These are phyloP conservation scores for Truncatella angustata DNA, from an alignment of 2,329 filamentous ascomycete species.

Conservation along the genomic window DNA sequence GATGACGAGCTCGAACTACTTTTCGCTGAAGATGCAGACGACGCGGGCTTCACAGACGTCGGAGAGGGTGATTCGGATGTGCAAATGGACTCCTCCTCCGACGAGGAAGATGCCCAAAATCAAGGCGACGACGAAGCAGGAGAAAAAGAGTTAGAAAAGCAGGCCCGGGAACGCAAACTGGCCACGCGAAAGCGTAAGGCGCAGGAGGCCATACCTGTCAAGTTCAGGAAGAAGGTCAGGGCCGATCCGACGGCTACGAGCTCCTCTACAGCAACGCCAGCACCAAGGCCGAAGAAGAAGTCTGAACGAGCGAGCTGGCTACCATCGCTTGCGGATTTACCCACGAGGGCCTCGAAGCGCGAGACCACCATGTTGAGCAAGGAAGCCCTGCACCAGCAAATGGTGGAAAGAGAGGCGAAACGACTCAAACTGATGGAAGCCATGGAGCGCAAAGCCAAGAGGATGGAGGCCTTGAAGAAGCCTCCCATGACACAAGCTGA, in stretches of 20 bases:
- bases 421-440: constrained; percentile 67
- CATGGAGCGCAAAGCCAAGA: constrained; percentile 68
- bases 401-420: constrained; percentile 69
- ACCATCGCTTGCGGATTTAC: constrained; percentile 51
- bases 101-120: constrained; percentile 75
- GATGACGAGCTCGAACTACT: constrained; percentile 69
- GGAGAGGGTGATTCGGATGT: constrained; percentile 70
- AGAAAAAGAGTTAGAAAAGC: constrained; percentile 80
- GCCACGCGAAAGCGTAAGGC: constrained; percentile 78
- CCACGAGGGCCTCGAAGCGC: constrained; percentile 57
- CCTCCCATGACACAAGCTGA: constrained; percentile 85
- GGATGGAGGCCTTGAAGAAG: constrained; percentile 71
- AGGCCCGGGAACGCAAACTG: constrained; percentile 65
- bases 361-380: constrained; percentile 59
- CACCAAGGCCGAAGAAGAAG: constrained; percentile 56
- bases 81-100: constrained; percentile 81
- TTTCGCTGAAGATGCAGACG: constrained; percentile 72
- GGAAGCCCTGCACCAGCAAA: constrained; percentile 65
- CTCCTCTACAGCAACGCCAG: constrained; percentile 38
- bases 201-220: constrained; percentile 69
- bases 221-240: constrained; percentile 73
- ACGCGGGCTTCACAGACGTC: constrained; percentile 67
- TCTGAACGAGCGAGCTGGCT: constrained; percentile 60
- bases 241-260: constrained; percentile 46
- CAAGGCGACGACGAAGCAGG: constrained; percentile 74